Conservation (phyloP, 352 stramenopile genomes). For the Peronospora tabacina region DNA sequence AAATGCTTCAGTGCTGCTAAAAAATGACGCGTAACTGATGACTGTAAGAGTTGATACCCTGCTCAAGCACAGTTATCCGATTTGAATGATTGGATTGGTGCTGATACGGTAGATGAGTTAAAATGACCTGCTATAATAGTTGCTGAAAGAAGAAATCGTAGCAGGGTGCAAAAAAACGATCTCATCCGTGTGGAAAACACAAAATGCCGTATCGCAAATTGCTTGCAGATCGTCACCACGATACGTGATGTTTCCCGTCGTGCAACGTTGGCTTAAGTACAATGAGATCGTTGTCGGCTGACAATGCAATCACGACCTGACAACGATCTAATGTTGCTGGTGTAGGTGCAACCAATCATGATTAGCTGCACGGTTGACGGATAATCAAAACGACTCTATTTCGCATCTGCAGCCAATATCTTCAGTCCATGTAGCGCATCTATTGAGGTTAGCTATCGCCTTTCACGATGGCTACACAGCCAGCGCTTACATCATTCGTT, state of each 20-base stretch:
- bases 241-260: neutral
- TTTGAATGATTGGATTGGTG: neutral
- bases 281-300: too few relatives aligned
- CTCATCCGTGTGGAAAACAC: slow-evolving; percentile 8
- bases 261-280: neutral
- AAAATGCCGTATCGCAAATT: slow-evolving; percentile 28
- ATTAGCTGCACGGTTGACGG: neutral
- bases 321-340: neutral
- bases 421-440: neutral
- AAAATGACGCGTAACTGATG: slow-evolving; percentile 9
- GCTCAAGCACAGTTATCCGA: slow-evolving; percentile 2
- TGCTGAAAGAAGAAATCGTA: too few relatives aligned
- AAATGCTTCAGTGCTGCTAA: slow-evolving; percentile 28
- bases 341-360: neutral
- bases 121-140: slow-evolving; percentile 11
- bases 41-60: slow-evolving; percentile 13
- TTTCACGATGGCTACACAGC: neutral
- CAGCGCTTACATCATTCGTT: neutral
- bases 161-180: slow-evolving; percentile 1
- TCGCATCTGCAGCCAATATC: neutral
- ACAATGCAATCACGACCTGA: too few relatives aligned
- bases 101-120: slow-evolving; percentile 2
- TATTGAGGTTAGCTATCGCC: neutral
- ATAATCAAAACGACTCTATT: slow-evolving; percentile 2
- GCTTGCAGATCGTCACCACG: slow-evolving; percentile 19